Percentiles rank a stretch among this genome's conserved stretches.
Evolutionary conservation across 768 basidiomycete genomes (phyloP).

Genomic region (Dentipellis fragilis): DNA sequence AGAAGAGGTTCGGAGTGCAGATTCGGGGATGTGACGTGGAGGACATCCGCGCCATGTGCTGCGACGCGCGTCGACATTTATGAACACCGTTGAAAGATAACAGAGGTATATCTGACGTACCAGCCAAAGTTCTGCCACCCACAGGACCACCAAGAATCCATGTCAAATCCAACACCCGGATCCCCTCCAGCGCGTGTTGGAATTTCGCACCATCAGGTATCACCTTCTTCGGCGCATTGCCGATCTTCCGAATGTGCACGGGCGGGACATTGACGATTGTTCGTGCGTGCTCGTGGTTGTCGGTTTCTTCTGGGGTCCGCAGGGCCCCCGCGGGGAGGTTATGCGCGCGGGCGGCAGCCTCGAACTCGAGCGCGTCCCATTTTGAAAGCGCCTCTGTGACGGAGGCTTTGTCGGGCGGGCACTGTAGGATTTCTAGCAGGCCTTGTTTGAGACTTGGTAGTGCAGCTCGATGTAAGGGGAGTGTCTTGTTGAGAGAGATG

Average conservation of each 20-base stretch:
- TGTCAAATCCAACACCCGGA: conserved; percentile 49
- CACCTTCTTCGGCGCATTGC: conserved; percentile 31
- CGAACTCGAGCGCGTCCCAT: conserved; percentile 11
- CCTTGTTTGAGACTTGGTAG: conserved; percentile 11
- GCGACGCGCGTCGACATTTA: neutral
- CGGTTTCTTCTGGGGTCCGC: conserved; percentile 41
- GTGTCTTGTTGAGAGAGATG: neutral
- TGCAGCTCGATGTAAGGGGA: conserved; percentile 18
- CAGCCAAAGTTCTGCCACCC: conserved; percentile 46
- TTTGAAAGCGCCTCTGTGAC: conserved; percentile 5
- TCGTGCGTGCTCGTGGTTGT: conserved; percentile 35
- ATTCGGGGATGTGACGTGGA: conserved; percentile 43
- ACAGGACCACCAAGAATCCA: conserved; percentile 51
- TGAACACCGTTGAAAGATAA: neutral
- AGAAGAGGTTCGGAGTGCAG: conserved; percentile 41
- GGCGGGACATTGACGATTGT: conserved; percentile 31
- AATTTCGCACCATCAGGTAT: conserved; percentile 4
- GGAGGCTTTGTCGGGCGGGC: conserved; percentile 6
- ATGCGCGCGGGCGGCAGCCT: conserved; percentile 4
- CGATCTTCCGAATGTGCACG: conserved; percentile 34
- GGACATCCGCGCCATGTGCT: conserved; percentile 52
- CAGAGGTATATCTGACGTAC: conserved; percentile 18
- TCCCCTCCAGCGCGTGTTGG: conserved; percentile 32
- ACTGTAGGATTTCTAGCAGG: conserved; percentile 11
- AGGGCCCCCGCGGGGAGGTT: conserved; percentile 16